Evolutionary conservation across 2,329 filamentous ascomycete genomes (phyloP).

Genomic region (Epichloe sylvatica): DNA sequence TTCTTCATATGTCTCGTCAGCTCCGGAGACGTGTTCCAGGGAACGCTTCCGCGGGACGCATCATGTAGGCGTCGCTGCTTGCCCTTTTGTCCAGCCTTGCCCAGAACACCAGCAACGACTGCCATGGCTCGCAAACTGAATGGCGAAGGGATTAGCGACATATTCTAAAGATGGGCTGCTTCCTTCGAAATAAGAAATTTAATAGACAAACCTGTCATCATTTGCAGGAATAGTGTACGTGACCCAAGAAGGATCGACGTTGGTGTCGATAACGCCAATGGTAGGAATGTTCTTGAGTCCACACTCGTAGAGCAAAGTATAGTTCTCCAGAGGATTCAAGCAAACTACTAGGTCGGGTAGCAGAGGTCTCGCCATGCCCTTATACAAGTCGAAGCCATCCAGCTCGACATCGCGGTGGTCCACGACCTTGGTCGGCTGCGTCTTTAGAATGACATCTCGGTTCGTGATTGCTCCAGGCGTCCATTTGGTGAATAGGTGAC

Average conservation of each 20-base stretch:
- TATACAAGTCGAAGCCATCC: slow-evolving; percentile 49
- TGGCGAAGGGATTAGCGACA: slow-evolving; percentile 2
- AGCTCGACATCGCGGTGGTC: slow-evolving; percentile 54
- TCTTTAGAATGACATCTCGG: slow-evolving; percentile 70
- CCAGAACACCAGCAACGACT: slow-evolving; percentile 73
- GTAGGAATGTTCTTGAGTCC: slow-evolving; percentile 78
- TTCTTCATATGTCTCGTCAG: slow-evolving; percentile 25
- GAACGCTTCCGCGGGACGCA: slow-evolving; percentile 47
- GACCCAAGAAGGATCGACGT: slow-evolving; percentile 82
- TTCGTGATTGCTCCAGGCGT: slow-evolving; percentile 86
- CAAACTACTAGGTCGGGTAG: slow-evolving; percentile 85
- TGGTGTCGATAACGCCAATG: slow-evolving; percentile 87
- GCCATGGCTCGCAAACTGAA: slow-evolving; percentile 63
- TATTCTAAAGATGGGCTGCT: not conserved
- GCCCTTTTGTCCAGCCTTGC: slow-evolving; percentile 69
- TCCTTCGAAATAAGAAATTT: not conserved
- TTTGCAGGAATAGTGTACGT: slow-evolving; percentile 96
- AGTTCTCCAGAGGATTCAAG: slow-evolving; percentile 87
- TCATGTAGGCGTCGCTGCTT: slow-evolving; percentile 50
- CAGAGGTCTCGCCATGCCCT: slow-evolving; percentile 50
- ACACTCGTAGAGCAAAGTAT: slow-evolving; percentile 80
- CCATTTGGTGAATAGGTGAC: slow-evolving; percentile 88
- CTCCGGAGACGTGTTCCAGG: slow-evolving; percentile 41
- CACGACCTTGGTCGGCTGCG: slow-evolving; percentile 58
- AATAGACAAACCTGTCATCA: slow-evolving; percentile 61